A percentile compares a stretch with the other conserved stretches of the same genome.
Evolutionary conservation across 371 early-diverging fungal species (phyloP).

Genomic region (Mortierella sp.): DNA sequence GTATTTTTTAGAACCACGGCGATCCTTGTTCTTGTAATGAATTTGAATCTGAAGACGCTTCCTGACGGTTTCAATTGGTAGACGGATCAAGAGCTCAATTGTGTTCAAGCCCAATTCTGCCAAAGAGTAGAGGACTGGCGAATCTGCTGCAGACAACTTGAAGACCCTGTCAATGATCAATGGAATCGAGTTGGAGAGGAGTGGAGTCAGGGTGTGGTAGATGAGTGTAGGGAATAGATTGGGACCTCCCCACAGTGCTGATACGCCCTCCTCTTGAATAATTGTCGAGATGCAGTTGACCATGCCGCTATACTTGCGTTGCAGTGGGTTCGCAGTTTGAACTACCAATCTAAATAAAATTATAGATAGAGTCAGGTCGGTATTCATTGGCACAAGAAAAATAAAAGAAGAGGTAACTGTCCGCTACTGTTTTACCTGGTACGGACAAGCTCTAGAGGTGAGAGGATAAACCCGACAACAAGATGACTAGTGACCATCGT

Average conservation of each 20-base stretch:
- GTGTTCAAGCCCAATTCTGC: conserved; percentile 76
- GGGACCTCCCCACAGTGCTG: conserved; percentile 75
- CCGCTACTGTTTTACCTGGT: conserved; percentile 64
- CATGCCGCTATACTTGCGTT: conserved; percentile 82
- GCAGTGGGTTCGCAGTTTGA: conserved; percentile 77
- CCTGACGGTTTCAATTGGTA: conserved; percentile 93
- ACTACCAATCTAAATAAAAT: conserved; percentile 67
- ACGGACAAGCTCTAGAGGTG: conserved; percentile 83
- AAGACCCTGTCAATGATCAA: conserved; percentile 80
- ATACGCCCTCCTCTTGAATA: conserved; percentile 83
- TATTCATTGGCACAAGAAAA: neutral
- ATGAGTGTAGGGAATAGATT: conserved; percentile 83
- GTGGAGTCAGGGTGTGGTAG: conserved; percentile 79
- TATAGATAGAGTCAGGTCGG: neutral
- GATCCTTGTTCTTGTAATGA: conserved; percentile 59
- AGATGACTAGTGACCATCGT: conserved; percentile 80
- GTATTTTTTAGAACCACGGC: conserved; percentile 64
- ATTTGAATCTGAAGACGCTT: conserved; percentile 86
- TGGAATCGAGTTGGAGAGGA: conserved; percentile 78
- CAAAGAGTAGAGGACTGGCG: conserved; percentile 76
- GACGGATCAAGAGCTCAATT: conserved; percentile 76
- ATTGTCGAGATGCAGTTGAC: conserved; percentile 80
- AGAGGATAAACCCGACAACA: conserved; percentile 76
- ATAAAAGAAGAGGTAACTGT: neutral
- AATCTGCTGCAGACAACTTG: conserved; percentile 71